These are phyloP conservation scores for Gnomoniopsis sp. DNA, from an alignment of 2,329 filamentous ascomycete species.

Conservation along the genomic window DNA sequence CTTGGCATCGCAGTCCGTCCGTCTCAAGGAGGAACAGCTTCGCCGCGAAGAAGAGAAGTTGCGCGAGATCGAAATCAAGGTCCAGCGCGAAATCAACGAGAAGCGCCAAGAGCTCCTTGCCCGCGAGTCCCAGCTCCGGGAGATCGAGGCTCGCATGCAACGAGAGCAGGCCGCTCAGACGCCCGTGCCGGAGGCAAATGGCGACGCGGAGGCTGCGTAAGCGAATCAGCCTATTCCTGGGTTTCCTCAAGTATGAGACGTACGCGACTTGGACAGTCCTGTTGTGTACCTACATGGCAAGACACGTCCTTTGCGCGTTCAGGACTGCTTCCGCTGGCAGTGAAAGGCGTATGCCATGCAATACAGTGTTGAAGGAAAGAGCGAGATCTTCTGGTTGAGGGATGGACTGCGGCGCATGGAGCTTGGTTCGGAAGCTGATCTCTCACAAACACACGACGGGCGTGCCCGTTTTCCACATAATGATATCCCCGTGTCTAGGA, in stretches of 20 bases:
- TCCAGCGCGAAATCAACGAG: slow-evolving; percentile 99
- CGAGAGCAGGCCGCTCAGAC: slow-evolving; percentile 65
- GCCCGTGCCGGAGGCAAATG: slow-evolving; percentile 46
- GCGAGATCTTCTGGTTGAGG: slow-evolving; percentile 5
- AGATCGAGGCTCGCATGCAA: slow-evolving; percentile 97
- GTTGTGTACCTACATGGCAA: slow-evolving; percentile 11
- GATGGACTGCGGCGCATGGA: slow-evolving; percentile 10
- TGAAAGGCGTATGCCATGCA: slow-evolving; percentile 5
- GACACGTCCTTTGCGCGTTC: slow-evolving; percentile 11
- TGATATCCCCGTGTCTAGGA: slow-evolving; percentile 17
- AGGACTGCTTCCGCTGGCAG: slow-evolving; percentile 10
- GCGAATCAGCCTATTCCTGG: slow-evolving; percentile 1
- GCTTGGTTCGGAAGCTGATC: slow-evolving; percentile 7
- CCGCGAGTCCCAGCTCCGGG: slow-evolving; percentile 95
- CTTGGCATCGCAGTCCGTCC: slow-evolving; percentile 92
- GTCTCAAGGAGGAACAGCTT: slow-evolving; percentile 99
- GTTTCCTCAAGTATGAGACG: slow-evolving; percentile 18
- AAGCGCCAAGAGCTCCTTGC: slow-evolving; percentile 98
- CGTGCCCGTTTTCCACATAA: slow-evolving; percentile 16
- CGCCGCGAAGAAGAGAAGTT: slow-evolving; percentile 99
- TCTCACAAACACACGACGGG: slow-evolving; percentile 4
- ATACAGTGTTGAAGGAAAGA: slow-evolving; percentile 7
- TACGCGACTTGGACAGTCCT: background rate
- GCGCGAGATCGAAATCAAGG: slow-evolving; percentile 98
- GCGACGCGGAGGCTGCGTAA: slow-evolving; percentile 51